Evolutionary conservation across 2,329 filamentous ascomycete species (phyloP).

Genomic region (Colletotrichum somersetense): DNA sequence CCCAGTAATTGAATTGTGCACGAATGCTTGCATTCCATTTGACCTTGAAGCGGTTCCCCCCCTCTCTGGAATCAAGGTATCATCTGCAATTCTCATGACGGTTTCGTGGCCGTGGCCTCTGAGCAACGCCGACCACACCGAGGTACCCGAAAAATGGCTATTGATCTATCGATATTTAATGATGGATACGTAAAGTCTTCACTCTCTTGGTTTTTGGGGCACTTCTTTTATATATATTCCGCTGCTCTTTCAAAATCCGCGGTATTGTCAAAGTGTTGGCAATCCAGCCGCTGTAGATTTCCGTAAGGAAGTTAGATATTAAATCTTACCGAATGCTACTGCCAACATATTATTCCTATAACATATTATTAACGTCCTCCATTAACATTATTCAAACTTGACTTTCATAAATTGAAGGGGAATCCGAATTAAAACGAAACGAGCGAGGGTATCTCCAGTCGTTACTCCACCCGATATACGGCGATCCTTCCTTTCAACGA

Average conservation of each 20-base stretch:
- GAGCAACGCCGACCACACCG: not conserved
- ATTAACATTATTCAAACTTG: not conserved
- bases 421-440: conserved; percentile 16
- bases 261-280: not conserved
- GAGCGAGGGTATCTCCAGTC: conserved; percentile 30
- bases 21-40: not conserved
- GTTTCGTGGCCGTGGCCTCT: not conserved
- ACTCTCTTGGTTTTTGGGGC: too few relatives aligned
- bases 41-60: not conserved
- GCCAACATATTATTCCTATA: not conserved
- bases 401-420: not conserved
- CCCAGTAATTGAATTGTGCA: not conserved
- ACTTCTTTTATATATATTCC: not conserved
- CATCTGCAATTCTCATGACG: not conserved
- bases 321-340: not conserved
- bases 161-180: too few relatives aligned
- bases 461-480: conserved; percentile 7
- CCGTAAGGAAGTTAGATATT: accelerated
- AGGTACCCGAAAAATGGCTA: not conserved
- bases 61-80: not conserved
- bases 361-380: conserved; percentile 15
- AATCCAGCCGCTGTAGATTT: too few relatives aligned
- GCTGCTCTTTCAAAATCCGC: not conserved
- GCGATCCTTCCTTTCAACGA: not conserved
- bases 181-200: too few relatives aligned